Percentiles rank a stretch among this genome's conserved stretches.
phyloP scores from a whole-genome alignment of 768 basidiomycete genomes.

The Tubosaeta sp. region DNA sequence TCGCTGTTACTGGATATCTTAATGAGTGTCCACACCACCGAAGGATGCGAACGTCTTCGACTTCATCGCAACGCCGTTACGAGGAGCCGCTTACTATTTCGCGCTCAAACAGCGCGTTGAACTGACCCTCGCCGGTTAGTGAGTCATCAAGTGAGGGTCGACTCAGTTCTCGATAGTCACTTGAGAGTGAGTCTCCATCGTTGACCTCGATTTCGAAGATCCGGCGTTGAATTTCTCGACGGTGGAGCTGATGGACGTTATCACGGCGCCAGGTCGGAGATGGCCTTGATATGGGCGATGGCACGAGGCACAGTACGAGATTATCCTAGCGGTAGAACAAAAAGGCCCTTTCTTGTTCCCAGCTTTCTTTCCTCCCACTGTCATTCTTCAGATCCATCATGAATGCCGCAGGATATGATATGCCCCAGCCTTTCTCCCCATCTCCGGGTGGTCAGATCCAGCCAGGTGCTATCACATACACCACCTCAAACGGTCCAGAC shows the following conservation, averaged over 20 bases:
- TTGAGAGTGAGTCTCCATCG: too few relatives aligned
- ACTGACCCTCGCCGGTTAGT: too few relatives aligned
- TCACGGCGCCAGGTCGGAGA: conserved; percentile 23
- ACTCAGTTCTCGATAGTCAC: too few relatives aligned
- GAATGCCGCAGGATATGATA: conserved; percentile 21
- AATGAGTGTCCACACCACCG: too few relatives aligned
- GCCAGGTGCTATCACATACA: conserved; percentile 71
- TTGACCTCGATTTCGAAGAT: too few relatives aligned
- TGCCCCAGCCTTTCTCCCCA: conserved; percentile 29
- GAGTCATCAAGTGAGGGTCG: too few relatives aligned
- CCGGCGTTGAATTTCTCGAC: neutral
- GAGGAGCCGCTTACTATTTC: too few relatives aligned
- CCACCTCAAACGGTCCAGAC: conserved; percentile 58
- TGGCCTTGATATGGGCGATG: conserved; percentile 29
- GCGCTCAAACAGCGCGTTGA: too few relatives aligned
- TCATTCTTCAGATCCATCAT: conserved; percentile 14
- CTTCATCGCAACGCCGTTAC: too few relatives aligned
- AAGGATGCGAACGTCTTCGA: too few relatives aligned
- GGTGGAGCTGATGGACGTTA: neutral
- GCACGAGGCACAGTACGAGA: conserved; percentile 27
- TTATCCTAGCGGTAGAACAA: conserved; percentile 18
- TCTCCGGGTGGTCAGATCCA: conserved; percentile 42
- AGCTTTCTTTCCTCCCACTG: conserved; percentile 11
- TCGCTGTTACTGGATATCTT: too few relatives aligned
- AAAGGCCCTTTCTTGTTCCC: conserved; percentile 8